These are phyloP conservation scores for Acanthamoeba triangularis DNA, from an alignment of 208 protist genomes.

Conservation along the genomic window DNA sequence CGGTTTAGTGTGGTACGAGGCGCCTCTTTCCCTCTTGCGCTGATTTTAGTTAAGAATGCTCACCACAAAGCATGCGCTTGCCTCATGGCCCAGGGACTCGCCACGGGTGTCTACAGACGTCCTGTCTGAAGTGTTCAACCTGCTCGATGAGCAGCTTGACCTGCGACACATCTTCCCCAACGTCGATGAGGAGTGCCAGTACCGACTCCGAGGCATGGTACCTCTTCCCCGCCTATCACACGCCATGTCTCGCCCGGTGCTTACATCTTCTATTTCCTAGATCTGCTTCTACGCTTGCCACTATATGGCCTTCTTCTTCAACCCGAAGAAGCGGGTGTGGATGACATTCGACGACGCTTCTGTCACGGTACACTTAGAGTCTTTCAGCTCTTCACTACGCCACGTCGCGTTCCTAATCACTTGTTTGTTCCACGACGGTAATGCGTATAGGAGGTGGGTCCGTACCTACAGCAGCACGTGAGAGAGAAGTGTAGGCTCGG, in stretches of 20 bases:
- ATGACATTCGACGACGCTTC: slow-evolving; percentile 22
- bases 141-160: slow-evolving; percentile 28
- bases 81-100: background rate
- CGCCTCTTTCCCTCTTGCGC: background rate
- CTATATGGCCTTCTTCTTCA: slow-evolving; percentile 59
- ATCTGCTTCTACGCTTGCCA: slow-evolving; percentile 32
- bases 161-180: background rate
- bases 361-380: background rate
- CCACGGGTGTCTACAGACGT: background rate
- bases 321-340: background rate
- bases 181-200: background rate
- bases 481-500: background rate
- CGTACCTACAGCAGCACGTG: slow-evolving; percentile 19
- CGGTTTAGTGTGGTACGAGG: slow-evolving; percentile 13
- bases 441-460: background rate
- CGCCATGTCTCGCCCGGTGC: background rate
- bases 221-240: background rate
- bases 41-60: background rate
- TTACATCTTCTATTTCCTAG: background rate
- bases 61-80: background rate
- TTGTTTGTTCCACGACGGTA: background rate
- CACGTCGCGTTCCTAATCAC: background rate
- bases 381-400: background rate
- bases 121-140: background rate
- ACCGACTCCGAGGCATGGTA: background rate